phyloP scores from a whole-genome alignment of 768 basidiomycete genomes.

The Collybiopsis luxurians region DNA sequence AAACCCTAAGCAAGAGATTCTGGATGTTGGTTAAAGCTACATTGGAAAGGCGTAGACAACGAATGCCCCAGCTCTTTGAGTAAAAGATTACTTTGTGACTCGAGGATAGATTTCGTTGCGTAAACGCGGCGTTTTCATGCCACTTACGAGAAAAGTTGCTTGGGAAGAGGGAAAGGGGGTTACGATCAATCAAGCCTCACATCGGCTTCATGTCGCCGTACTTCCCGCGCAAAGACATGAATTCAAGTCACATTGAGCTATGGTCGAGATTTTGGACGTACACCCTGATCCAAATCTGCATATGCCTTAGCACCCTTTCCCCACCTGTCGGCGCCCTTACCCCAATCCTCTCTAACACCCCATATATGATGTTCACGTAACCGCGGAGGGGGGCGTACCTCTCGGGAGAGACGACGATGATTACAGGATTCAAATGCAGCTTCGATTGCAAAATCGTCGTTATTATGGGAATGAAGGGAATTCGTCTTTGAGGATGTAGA shows the following conservation, averaged over 20 bases:
- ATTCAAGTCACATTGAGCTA: background rate
- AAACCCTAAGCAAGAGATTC: too few species aligned
- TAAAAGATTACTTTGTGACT: too few species aligned
- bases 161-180: too few species aligned
- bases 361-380: constrained; percentile 34
- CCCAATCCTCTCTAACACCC: constrained; percentile 39
- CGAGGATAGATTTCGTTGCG: too few species aligned
- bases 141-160: background rate
- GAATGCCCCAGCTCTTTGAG: too few species aligned
- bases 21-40: too few species aligned
- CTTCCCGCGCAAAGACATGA: background rate
- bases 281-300: background rate
- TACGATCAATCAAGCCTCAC: background rate
- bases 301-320: constrained; percentile 19
- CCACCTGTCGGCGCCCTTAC: constrained; percentile 18
- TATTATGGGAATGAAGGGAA: background rate
- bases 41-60: too few species aligned
- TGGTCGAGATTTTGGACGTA: background rate
- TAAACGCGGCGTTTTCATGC: too few species aligned
- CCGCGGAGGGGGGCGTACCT: constrained; percentile 29
- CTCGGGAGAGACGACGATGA: background rate
- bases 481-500: background rate
- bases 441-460: constrained; percentile 20
- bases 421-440: constrained; percentile 14
- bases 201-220: background rate